phyloP scores from a whole-genome alignment of 768 basidiomycete species.

The Tylopilus vinaceipallidus region DNA sequence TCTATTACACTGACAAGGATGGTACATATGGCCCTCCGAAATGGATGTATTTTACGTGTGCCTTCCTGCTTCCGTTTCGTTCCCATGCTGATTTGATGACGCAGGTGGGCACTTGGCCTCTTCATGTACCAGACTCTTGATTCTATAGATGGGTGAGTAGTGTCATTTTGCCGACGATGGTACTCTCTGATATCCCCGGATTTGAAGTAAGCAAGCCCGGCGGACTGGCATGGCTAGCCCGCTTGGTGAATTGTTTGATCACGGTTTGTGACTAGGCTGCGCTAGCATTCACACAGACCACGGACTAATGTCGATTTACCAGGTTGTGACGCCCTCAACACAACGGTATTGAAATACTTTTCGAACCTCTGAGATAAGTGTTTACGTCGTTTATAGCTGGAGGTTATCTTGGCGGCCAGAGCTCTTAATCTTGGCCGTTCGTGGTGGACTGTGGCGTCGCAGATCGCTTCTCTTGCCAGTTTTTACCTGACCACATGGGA shows the following conservation, averaged over 20 bases:
- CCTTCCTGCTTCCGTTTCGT: conserved; percentile 10
- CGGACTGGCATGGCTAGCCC: conserved; percentile 98
- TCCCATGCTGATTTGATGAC: neutral
- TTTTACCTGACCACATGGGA: conserved; percentile 80
- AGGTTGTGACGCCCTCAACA: conserved; percentile 95
- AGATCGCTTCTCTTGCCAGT: conserved; percentile 64
- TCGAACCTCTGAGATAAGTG: neutral
- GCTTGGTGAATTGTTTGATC: conserved; percentile 97
- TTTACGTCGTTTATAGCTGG: conserved; percentile 54
- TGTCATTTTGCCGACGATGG: neutral
- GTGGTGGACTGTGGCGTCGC: conserved; percentile 95
- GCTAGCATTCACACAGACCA: neutral
- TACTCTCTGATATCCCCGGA: conserved; percentile 1
- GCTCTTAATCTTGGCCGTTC: conserved; percentile 91
- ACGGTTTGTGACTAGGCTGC: conserved; percentile 51
- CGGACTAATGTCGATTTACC: neutral
- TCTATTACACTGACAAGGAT: conserved; percentile 66
- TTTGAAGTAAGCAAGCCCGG: conserved; percentile 84
- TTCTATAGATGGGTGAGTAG: conserved; percentile 78
- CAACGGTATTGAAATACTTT: conserved; percentile 56
- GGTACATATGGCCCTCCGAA: conserved; percentile 62
- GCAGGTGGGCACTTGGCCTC: conserved; percentile 82
- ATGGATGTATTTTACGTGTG: conserved; percentile 91
- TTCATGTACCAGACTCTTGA: conserved; percentile 92
- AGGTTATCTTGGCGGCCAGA: conserved; percentile 75